These are phyloP conservation scores for Trametes villosa DNA, from an alignment of 768 basidiomycete species.

Conservation along the genomic window DNA sequence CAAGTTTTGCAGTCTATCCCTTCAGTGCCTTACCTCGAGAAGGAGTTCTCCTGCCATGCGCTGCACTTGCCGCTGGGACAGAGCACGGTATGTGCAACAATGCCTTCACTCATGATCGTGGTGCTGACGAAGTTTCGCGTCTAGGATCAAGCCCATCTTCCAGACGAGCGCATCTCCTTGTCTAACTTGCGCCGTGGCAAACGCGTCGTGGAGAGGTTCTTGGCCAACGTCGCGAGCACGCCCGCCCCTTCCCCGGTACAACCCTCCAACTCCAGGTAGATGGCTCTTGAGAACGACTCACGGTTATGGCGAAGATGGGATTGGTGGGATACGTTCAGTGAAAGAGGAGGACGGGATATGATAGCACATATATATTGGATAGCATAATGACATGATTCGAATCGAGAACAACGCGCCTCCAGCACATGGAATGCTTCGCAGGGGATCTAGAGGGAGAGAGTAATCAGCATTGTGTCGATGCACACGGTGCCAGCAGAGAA, in stretches of 20 bases:
- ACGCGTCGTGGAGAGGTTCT: slow-evolving; percentile 75
- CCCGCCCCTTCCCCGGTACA: neutral
- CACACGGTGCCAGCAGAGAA: neutral
- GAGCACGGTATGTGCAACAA: slow-evolving; percentile 63
- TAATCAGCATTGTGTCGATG: neutral
- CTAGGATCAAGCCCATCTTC: slow-evolving; percentile 90
- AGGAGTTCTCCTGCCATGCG: slow-evolving; percentile 85
- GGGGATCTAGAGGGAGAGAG: neutral
- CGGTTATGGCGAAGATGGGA: neutral
- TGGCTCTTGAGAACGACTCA: too few relatives aligned
- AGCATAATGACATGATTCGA: neutral
- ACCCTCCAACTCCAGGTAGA: neutral
- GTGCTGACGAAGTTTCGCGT: neutral
- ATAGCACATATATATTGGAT: neutral
- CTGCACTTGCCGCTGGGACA: slow-evolving; percentile 96
- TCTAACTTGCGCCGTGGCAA: slow-evolving; percentile 81
- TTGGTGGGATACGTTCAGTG: neutral
- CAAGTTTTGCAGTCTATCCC: slow-evolving; percentile 74
- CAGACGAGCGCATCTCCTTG: slow-evolving; percentile 90
- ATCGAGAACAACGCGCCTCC: neutral
- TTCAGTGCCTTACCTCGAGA: slow-evolving; percentile 91
- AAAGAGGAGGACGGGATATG: neutral
- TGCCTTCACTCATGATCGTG: neutral
- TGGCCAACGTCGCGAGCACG: slow-evolving; percentile 53
- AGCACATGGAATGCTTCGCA: neutral